phyloP scores from a whole-genome alignment of 2,329 filamentous ascomycete species.

The Fonsecaea pugnacius region DNA sequence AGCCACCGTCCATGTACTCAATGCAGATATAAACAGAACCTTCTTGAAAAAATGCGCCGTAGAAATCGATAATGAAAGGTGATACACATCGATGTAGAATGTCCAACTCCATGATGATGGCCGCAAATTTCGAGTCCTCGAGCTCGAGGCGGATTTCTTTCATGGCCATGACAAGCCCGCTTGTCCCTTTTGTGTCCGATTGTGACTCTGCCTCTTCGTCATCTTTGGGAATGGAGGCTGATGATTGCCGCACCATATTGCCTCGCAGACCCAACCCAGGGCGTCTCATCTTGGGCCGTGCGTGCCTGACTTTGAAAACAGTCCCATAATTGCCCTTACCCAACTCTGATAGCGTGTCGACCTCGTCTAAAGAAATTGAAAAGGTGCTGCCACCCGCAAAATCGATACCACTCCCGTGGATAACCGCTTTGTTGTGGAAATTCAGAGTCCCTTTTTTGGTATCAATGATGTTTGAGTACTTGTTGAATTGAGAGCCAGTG shows the following conservation, averaged over 20 bases:
- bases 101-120: conserved; percentile 96
- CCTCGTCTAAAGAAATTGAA: conserved; percentile 91
- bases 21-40: conserved; percentile 99
- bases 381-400: conserved; percentile 90
- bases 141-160: conserved; percentile 96
- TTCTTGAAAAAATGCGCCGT: conserved; percentile 98
- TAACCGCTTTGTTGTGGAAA: conserved; percentile 89
- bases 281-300: conserved; percentile 67
- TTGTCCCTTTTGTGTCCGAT: conserved; percentile 48
- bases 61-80: conserved; percentile 98
- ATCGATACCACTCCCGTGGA: conserved; percentile 87
- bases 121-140: conserved; percentile 94
- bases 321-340: conserved; percentile 99
- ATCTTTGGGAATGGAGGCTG: conserved; percentile 33
- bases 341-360: conserved; percentile 88
- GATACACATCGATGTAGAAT: conserved; percentile 93
- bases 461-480: conserved; percentile 82
- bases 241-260: conserved; percentile 55
- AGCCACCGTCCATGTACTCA: conserved; percentile 98
- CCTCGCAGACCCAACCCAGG: conserved; percentile 64
- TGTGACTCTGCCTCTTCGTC: conserved; percentile 42
- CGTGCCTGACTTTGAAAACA: conserved; percentile 93
- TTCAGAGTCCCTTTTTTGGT: conserved; percentile 87
- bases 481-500: conserved; percentile 61
- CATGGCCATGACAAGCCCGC: conserved; percentile 94